A percentile compares a stretch with the other conserved stretches of the same genome.
Evolutionary conservation across 2,329 filamentous ascomycete genomes (phyloP).

Genomic region (Aspergillus versicolor): DNA sequence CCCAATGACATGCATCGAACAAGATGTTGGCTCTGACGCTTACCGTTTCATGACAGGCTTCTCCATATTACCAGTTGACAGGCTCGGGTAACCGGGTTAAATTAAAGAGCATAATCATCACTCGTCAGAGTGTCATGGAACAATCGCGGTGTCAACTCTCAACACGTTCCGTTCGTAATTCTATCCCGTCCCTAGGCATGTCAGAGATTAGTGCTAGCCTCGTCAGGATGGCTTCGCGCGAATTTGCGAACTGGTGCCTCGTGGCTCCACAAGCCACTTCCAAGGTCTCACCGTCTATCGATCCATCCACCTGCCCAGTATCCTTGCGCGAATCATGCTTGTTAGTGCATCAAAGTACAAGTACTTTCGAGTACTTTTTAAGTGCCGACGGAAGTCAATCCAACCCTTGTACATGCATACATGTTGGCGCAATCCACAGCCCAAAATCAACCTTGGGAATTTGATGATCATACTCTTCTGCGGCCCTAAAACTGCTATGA

Average conservation of each 20-base stretch:
- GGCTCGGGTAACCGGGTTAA: not conserved
- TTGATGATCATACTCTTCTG: not conserved
- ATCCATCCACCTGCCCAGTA: not conserved
- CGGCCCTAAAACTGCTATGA: not conserved
- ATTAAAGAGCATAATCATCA: not conserved
- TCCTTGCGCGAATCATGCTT: not conserved
- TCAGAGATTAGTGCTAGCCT: not conserved
- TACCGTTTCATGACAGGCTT: not conserved
- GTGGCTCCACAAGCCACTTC: not conserved
- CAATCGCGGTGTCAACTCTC: not conserved
- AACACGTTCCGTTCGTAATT: not conserved
- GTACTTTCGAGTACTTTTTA: slow-evolving; percentile 2
- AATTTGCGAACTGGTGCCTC: not conserved
- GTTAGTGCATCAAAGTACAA: slow-evolving; percentile 1
- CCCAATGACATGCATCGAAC: not conserved
- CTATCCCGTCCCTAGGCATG: not conserved
- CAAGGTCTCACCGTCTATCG: not conserved
- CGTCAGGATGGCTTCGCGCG: not conserved
- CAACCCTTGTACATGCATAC: slow-evolving; percentile 4
- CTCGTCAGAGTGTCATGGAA: not conserved
- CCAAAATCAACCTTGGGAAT: not conserved
- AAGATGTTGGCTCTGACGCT: not conserved
- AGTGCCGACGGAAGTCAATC: not conserved
- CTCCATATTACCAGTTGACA: not conserved
- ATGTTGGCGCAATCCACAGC: slow-evolving; percentile 1